A percentile compares a stretch with the other conserved stretches of the same genome.
Conservation (phyloP, 1,139 yeast genomes). For the Scheffersomyces titani region DNA sequence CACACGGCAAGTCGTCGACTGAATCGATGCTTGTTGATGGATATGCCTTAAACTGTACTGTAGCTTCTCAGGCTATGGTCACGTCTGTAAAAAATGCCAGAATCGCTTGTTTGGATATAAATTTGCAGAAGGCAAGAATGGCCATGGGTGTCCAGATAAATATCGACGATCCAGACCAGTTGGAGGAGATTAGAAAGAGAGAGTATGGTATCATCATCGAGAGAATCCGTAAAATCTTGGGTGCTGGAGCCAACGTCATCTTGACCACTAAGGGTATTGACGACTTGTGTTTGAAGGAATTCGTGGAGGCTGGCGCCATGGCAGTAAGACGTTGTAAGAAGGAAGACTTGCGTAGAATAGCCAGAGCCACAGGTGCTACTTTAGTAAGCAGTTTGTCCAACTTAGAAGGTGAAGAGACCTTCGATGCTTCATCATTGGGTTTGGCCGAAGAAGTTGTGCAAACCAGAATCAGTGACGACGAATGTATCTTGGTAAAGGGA, state of each 20-base stretch:
- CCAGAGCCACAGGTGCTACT: conserved; percentile 97
- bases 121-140: conserved; percentile 95
- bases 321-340: conserved; percentile 98
- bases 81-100: conserved; percentile 72
- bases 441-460: conserved; percentile 91
- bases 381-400: conserved; percentile 84
- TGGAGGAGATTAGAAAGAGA: conserved; percentile 92
- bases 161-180: conserved; percentile 95
- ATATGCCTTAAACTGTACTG: conserved; percentile 95
- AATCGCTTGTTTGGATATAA: conserved; percentile 92
- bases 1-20: conserved; percentile 90
- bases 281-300: conserved; percentile 91
- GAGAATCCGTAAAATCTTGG: conserved; percentile 81
- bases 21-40: conserved; percentile 91
- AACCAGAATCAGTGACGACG: conserved; percentile 92
- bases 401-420: conserved; percentile 96
- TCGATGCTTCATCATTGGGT: conserved; percentile 85
- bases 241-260: conserved; percentile 95
- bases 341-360: conserved; percentile 95
- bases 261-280: conserved; percentile 98
- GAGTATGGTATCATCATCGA: conserved; percentile 91
- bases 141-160: conserved; percentile 98
- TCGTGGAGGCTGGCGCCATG: conserved; percentile 95
- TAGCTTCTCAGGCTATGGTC: conserved; percentile 96
- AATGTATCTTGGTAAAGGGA: conserved; percentile 92